Evolutionary conservation across 176 grass and related monocot species (phyloP).

Genomic region (Aegilops umbellulata): DNA sequence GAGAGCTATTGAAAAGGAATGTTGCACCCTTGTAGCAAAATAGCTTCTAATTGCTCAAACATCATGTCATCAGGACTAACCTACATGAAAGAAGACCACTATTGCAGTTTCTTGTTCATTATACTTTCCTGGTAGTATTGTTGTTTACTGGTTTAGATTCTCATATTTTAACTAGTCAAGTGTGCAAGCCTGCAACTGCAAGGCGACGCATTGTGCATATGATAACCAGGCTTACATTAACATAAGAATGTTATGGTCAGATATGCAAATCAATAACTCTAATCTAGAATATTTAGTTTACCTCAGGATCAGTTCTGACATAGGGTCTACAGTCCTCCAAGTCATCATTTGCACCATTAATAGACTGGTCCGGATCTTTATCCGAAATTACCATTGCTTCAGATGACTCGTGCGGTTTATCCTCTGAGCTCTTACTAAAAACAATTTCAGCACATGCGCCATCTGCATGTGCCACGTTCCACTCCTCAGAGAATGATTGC

Average conservation of each 20-base stretch:
- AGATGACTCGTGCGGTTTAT: constrained; percentile 44
- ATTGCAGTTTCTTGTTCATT: background rate
- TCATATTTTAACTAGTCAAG: background rate
- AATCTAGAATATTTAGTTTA: constrained; percentile 37
- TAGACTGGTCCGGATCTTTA: constrained; percentile 31
- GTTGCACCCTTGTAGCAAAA: background rate
- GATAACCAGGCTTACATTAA: background rate
- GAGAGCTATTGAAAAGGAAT: background rate
- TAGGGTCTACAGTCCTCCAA: constrained; percentile 38
- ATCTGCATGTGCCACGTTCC: constrained; percentile 63
- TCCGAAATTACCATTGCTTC: constrained; percentile 28
- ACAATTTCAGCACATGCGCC: constrained; percentile 82
- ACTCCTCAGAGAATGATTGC: constrained; percentile 87
- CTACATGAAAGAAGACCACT: background rate
- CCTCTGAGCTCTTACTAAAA: constrained; percentile 45
- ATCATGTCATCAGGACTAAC: background rate
- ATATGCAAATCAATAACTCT: constrained; percentile 9
- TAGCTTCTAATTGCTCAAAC: background rate
- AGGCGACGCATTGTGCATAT: background rate
- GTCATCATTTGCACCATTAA: constrained; percentile 49
- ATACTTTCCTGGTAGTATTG: background rate
- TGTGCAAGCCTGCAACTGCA: background rate
- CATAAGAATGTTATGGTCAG: constrained; percentile 8
- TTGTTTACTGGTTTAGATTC: background rate
- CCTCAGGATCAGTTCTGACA: constrained; percentile 66